A percentile compares a stretch with the other conserved stretches of the same genome.
These are phyloP conservation scores for Striga hermonthica DNA, from an alignment of 305 asterid species.

Conservation along the genomic window DNA sequence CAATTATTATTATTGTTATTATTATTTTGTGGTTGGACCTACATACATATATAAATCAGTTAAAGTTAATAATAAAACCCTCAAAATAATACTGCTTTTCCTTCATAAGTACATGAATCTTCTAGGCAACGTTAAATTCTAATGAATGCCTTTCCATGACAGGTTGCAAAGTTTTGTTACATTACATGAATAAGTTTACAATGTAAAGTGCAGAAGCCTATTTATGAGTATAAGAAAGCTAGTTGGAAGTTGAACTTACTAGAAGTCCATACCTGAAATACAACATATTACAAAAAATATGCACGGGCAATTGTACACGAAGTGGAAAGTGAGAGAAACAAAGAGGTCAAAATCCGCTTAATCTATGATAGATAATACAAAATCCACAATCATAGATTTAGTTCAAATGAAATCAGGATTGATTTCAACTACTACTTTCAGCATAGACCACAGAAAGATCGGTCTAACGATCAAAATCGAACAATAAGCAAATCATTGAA, in stretches of 20 bases:
- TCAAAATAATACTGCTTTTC: not conserved
- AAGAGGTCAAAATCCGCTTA: not conserved
- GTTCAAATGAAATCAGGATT: not conserved
- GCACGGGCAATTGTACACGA: not conserved
- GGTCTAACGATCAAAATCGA: not conserved
- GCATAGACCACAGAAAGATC: not conserved
- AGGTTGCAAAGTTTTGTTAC: too few relatives aligned
- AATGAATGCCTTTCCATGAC: not conserved
- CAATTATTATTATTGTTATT: not conserved
- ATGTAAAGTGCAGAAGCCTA: not conserved
- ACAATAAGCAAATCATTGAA: not conserved
- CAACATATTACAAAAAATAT: not conserved
- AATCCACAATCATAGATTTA: too few relatives aligned
- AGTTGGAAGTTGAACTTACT: not conserved
- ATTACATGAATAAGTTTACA: not conserved
- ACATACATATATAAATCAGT: not conserved
- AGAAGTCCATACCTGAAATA: slow-evolving; percentile 2
- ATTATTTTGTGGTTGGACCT: not conserved
- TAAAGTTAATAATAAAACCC: not conserved
- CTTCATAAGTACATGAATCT: slow-evolving; percentile 13
- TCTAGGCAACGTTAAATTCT: not conserved
- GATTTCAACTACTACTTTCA: not conserved
- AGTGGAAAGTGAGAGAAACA: not conserved
- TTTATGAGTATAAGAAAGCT: not conserved
- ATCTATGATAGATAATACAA: not conserved